Evolutionary conservation across 2,329 filamentous ascomycete species (phyloP), one percentile per base, ranked within the genome.

Genomic region (Monosporascus sp.): DNA sequence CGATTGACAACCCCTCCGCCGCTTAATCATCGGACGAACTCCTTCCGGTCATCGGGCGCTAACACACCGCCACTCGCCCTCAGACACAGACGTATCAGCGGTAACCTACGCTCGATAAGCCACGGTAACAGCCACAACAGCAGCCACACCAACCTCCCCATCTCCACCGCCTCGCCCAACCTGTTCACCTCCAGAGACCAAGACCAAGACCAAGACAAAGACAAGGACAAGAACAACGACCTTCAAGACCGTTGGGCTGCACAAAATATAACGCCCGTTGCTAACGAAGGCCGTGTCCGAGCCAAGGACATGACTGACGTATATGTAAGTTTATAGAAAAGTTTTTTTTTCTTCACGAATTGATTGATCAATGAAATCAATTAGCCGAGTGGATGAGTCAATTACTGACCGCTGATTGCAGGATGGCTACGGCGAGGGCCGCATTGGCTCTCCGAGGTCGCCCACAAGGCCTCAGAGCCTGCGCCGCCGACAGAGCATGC

Each of bases 401-500:
- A 37, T 24, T 62, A 57, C 47, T 38, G 43, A 18, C 39, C 50
- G 24, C 43, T 20, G 47, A 43, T 53, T 64, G 51, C 76, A 97
- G 92, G 91, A 96, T 82, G 93, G 90, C 75, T 92, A 85, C 77
- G 93, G 93, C 74, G 90, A 96, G 75, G 90, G 89, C 72, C 89
- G 82, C 67, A 82, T 88, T 68, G 86, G 86, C 68, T 96, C 91
- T 69, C 91, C 93, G 66, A 85, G 88, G 65, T 97, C 94, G 65
- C 94, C 94, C 52, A 96, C 90, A 62, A 86, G 93, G 72, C 92
- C 94, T 64, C 90, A 92, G 67, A 97, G 91, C 77, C 89, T 99
- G 82, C 92, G 93, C 64, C 92, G 93, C 68, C 89, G 93, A 68
- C 94, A 96, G 73, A 97, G 93, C 79, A 93, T 97, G 86, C 93